Evolutionary conservation across 306 rosid species (phyloP).

Genomic region (Gastrolobium bilobum): DNA sequence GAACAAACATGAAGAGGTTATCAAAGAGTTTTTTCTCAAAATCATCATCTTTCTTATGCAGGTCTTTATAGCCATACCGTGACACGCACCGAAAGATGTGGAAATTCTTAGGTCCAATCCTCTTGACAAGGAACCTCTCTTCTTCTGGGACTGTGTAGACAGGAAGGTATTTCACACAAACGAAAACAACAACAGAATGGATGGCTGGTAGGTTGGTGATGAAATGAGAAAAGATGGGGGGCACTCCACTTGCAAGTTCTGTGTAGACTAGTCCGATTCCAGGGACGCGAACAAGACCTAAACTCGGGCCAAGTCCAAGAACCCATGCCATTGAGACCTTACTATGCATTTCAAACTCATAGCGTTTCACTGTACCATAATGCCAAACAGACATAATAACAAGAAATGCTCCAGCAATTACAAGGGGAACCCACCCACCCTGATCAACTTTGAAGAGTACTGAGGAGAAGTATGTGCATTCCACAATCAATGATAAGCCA

Average conservation of each 20-base stretch:
- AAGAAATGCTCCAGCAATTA: conserved; percentile 79
- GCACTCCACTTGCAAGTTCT: conserved; percentile 95
- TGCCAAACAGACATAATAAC: conserved; percentile 92
- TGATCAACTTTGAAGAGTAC: conserved; percentile 86
- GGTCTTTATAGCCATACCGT: conserved; percentile 91
- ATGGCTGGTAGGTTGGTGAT: conserved; percentile 97
- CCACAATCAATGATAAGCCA: conserved; percentile 75
- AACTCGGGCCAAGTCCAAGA: conserved; percentile 97
- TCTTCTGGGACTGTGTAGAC: conserved; percentile 94
- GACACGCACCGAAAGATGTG: conserved; percentile 96
- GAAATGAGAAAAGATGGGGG: conserved; percentile 96
- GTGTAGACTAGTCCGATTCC: conserved; percentile 98
- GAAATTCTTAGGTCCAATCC: conserved; percentile 86
- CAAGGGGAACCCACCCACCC: conserved; percentile 99
- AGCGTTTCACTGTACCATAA: conserved; percentile 84
- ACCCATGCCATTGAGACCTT: conserved; percentile 98
- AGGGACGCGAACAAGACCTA: conserved; percentile 96
- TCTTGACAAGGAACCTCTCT: conserved; percentile 87
- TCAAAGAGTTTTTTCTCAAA: conserved; percentile 92
- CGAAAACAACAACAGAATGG: conserved; percentile 88
- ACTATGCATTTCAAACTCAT: conserved; percentile 88
- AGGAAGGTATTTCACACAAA: conserved; percentile 96
- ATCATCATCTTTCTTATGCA: conserved; percentile 82
- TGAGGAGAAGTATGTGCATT: conserved; percentile 85
- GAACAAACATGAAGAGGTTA: conserved; percentile 68